Conservation (phyloP, 192 early-diverging fungal genomes). For the Backusella sp. region DNA sequence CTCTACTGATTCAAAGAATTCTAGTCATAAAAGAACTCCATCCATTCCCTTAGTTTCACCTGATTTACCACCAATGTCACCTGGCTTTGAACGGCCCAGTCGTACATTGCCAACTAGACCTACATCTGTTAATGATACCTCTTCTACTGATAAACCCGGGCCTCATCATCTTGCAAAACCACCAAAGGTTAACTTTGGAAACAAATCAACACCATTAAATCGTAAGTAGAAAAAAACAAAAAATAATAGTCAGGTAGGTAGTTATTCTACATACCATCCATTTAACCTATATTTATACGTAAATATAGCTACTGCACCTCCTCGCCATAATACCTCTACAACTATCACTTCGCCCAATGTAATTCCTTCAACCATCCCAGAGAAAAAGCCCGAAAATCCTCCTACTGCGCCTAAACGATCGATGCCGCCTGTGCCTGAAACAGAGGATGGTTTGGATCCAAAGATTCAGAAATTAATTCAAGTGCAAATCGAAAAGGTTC, state of each 20-base stretch:
- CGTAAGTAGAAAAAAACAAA: not conserved
- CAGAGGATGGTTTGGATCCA: conserved; percentile 7
- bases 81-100: conserved; percentile 20
- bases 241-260: not conserved
- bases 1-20: conserved; percentile 4
- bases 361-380: not conserved
- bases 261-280: too few species aligned
- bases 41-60: conserved; percentile 30
- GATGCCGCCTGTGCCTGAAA: not conserved
- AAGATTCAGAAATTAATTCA: conserved; percentile 8
- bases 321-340: not conserved
- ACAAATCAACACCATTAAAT: conserved; percentile 3
- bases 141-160: not conserved
- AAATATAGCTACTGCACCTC: not conserved
- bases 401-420: conserved; percentile 15
- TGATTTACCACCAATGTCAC: conserved; percentile 34
- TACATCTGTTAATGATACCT: not conserved
- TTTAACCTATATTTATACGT: not conserved
- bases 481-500: conserved; percentile 22
- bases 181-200: conserved; percentile 6
- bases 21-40: conserved; percentile 11
- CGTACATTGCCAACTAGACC: conserved; percentile 22
- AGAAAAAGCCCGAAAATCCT: not conserved
- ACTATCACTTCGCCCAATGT: not conserved
- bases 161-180: conserved; percentile 1